Evolutionary conservation across 495 filamentous ascomycete species (phyloP).

Genomic region (Neurospora sp.): DNA sequence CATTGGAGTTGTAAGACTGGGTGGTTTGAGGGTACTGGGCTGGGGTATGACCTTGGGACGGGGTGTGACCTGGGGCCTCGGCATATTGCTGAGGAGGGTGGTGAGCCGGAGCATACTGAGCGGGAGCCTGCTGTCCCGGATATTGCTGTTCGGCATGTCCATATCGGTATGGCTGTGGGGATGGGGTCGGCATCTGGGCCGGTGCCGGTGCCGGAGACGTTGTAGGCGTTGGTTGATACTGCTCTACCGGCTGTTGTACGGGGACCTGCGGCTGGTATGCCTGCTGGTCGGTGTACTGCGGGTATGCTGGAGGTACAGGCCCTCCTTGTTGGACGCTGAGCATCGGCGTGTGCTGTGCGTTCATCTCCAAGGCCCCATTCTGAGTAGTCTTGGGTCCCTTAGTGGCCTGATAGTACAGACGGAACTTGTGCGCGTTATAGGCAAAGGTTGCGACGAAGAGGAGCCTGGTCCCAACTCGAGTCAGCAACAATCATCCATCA

Average conservation of each 20-base stretch:
- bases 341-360: conserved; percentile 20
- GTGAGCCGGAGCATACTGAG: neutral
- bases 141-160: conserved; percentile 2
- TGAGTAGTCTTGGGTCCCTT: conserved; percentile 13
- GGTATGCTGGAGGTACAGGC: conserved; percentile 9
- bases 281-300: conserved; percentile 15
- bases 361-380: conserved; percentile 27
- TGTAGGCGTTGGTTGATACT: conserved; percentile 11
- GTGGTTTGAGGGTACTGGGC: neutral
- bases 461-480: conserved; percentile 14
- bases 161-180: conserved; percentile 7
- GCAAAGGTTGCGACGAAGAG: conserved; percentile 36
- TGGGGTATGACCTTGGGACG: neutral
- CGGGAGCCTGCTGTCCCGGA: conserved; percentile 7
- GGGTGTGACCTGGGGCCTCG: neutral
- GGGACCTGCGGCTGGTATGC: conserved; percentile 2
- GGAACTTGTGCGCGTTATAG: conserved; percentile 33
- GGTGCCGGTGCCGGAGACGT: neutral
- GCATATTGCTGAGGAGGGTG: conserved; percentile 4
- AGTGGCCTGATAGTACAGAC: conserved; percentile 21
- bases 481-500: neutral
- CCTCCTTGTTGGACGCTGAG: conserved; percentile 13
- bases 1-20: neutral
- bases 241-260: neutral
- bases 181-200: neutral